phyloP scores from a whole-genome alignment of 345 rosid species.

The Rubroshorea leprosula region DNA sequence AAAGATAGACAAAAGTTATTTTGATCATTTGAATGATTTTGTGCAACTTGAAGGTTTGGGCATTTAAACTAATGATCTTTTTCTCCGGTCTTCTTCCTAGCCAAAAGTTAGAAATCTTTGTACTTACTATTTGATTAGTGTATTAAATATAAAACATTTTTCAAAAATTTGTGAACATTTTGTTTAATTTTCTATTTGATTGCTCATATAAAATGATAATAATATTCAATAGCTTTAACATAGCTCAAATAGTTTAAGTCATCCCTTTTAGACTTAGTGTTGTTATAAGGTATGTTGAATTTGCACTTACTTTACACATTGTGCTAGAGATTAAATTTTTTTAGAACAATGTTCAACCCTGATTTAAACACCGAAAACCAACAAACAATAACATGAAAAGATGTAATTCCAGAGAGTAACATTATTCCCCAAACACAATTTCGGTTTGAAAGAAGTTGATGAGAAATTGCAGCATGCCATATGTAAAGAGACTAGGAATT shows the following conservation, averaged over 20 bases:
- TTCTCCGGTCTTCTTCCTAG: conserved; percentile 74
- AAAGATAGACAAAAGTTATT: background rate
- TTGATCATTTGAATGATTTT: conserved; percentile 6
- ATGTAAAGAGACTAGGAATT: conserved; percentile 38
- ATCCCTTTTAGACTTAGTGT: conserved; percentile 39
- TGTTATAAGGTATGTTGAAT: conserved; percentile 15
- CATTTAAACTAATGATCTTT: conserved; percentile 71
- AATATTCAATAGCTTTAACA: conserved; percentile 29
- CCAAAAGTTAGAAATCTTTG: conserved; percentile 61
- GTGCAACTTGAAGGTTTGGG: conserved; percentile 71
- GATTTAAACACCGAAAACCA: conserved; percentile 38
- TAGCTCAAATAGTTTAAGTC: conserved; percentile 26
- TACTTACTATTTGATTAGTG: conserved; percentile 56
- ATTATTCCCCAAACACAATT: conserved; percentile 35
- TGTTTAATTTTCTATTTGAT: background rate
- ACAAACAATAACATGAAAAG: conserved; percentile 31
- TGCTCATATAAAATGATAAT: background rate
- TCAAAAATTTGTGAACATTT: background rate
- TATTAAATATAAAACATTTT: background rate
- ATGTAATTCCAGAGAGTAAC: conserved; percentile 27
- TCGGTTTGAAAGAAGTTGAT: conserved; percentile 37
- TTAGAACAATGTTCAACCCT: conserved; percentile 33
- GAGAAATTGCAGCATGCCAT: conserved; percentile 30
- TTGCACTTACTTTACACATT: too few species aligned
- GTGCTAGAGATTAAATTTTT: too few species aligned